Evolutionary conservation across 306 rosid genomes (phyloP).

Genomic region (Phaseolus lunatus): DNA sequence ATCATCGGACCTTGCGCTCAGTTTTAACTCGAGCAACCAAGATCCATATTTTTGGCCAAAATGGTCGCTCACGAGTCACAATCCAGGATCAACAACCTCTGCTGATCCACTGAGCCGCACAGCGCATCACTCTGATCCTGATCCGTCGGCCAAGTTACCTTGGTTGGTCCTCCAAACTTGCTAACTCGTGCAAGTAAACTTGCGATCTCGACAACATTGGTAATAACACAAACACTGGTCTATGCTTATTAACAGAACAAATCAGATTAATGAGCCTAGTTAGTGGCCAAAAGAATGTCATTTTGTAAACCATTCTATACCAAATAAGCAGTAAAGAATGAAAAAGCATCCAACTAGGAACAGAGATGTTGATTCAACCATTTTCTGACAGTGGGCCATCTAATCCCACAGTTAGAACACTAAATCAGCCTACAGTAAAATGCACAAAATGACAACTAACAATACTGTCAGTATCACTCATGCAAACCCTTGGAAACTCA

Average conservation of each 20-base stretch:
- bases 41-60: too few relatives aligned
- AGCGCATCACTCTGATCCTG: too few relatives aligned
- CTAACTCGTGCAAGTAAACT: too few relatives aligned
- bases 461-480: neutral
- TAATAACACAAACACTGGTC: neutral
- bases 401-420: slow-evolving; percentile 6
- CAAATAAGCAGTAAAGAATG: slow-evolving; percentile 23
- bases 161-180: too few relatives aligned
- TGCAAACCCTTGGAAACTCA: neutral
- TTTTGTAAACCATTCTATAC: neutral
- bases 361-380: slow-evolving; percentile 24
- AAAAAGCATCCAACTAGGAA: slow-evolving; percentile 30
- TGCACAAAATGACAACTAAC: neutral
- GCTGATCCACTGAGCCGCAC: too few relatives aligned
- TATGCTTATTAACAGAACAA: slow-evolving; percentile 26
- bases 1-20: too few relatives aligned
- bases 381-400: slow-evolving; percentile 13
- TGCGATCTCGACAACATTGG: too few relatives aligned
- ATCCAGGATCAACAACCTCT: too few relatives aligned
- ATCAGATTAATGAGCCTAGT: slow-evolving; percentile 18
- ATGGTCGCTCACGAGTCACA: too few relatives aligned
- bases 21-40: too few relatives aligned
- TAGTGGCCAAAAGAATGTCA: neutral
- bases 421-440: slow-evolving; percentile 8
- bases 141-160: too few relatives aligned